These are phyloP conservation scores for Kodamaea plutei DNA, from an alignment of 1,139 yeast genomes.

Conservation along the genomic window DNA sequence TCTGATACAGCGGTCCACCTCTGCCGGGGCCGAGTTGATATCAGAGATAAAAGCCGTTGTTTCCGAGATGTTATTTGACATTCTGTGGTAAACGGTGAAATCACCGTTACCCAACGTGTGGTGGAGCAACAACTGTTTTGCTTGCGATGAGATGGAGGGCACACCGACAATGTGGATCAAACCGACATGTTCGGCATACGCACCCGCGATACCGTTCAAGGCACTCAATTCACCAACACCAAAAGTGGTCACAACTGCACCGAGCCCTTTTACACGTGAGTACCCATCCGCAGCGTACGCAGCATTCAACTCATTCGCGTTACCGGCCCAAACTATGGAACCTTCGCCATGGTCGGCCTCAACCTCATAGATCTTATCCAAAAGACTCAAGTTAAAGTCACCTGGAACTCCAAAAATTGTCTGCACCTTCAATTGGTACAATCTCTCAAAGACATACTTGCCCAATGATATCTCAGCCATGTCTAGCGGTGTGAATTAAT, in stretches of 20 bases:
- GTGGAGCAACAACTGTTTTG: constrained; percentile 47
- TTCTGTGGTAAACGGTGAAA: constrained; percentile 71
- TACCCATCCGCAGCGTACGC: constrained; percentile 73
- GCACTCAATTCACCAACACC: constrained; percentile 68
- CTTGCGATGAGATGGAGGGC: constrained; percentile 60
- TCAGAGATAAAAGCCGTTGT: constrained; percentile 32
- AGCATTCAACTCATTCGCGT: constrained; percentile 69
- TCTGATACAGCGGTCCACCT: constrained; percentile 33
- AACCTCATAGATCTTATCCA: constrained; percentile 63
- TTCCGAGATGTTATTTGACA: constrained; percentile 40
- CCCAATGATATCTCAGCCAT: constrained; percentile 46
- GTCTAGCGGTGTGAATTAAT: too few species aligned
- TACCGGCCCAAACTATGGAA: constrained; percentile 62
- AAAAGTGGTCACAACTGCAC: constrained; percentile 60
- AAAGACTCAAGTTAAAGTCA: constrained; percentile 66
- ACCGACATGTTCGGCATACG: constrained; percentile 59
- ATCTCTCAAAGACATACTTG: constrained; percentile 58
- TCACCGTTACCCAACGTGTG: constrained; percentile 85
- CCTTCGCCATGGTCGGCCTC: constrained; percentile 27
- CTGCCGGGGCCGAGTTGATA: constrained; percentile 26
- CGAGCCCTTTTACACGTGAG: constrained; percentile 57
- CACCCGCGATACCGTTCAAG: constrained; percentile 55
- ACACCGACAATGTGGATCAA: constrained; percentile 53
- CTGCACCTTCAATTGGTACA: constrained; percentile 54
- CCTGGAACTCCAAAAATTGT: constrained; percentile 81